Percentiles rank a stretch among this genome's conserved stretches.
Conservation (phyloP, 2,329 filamentous ascomycete species). For the Cordyceps cateniannulata region DNA sequence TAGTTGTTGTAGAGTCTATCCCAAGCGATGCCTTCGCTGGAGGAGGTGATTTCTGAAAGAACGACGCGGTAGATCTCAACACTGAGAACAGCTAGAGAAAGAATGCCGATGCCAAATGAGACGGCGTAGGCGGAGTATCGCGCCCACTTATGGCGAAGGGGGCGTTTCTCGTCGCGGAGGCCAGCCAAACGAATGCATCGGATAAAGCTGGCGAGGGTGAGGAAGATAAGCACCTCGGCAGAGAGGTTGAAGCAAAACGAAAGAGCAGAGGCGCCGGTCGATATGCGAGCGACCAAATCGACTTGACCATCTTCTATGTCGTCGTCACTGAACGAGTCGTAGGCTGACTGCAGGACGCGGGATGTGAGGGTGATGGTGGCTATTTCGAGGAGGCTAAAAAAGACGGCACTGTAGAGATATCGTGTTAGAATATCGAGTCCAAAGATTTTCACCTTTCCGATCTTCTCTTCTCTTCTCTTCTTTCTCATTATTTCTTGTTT, state of each 20-base stretch:
- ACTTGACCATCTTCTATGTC: not conserved
- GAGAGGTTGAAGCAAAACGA: not conserved
- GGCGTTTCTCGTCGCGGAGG: not conserved
- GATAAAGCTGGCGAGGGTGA: slow-evolving; percentile 14
- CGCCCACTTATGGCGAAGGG: not conserved
- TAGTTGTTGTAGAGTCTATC: not conserved
- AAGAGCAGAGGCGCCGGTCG: not conserved
- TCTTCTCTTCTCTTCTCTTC: too few species aligned
- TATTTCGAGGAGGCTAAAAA: not conserved
- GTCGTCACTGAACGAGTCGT: not conserved
- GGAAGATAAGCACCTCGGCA: slow-evolving; percentile 9
- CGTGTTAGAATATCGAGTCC: not conserved
- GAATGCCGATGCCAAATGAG: slow-evolving; percentile 1
- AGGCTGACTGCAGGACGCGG: not conserved
- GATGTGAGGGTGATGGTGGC: not conserved
- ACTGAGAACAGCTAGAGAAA: slow-evolving; percentile 11
- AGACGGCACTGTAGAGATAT: not conserved
- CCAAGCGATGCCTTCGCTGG: not conserved
- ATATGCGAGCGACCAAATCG: not conserved
- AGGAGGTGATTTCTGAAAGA: not conserved
- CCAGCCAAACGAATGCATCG: slow-evolving; percentile 8
- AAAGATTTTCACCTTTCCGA: too few species aligned
- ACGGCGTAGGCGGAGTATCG: slow-evolving; percentile 1
- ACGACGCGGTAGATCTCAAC: not conserved
- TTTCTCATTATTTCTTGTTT: too few species aligned